Conservation (phyloP, 2,329 filamentous ascomycete genomes). For the Chaetomium strumarium region DNA sequence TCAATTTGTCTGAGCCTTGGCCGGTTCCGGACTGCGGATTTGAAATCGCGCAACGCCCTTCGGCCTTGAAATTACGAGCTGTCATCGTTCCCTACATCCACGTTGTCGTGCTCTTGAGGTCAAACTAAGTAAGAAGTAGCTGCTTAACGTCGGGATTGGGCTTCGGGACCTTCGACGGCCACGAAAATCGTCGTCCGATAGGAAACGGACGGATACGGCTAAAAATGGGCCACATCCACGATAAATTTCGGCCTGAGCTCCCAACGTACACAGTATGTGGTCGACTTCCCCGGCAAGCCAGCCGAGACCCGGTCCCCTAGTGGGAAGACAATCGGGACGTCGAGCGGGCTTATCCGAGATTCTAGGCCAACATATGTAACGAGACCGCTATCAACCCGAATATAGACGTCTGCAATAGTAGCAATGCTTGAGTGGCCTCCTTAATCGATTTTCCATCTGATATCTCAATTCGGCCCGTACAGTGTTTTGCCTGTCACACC, state of each 20-base stretch:
- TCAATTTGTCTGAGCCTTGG: background rate
- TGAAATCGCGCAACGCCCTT: constrained; percentile 9
- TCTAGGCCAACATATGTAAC: background rate
- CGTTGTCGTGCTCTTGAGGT: background rate
- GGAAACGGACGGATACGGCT: constrained; percentile 18
- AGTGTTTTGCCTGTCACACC: constrained; percentile 7
- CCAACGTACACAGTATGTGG: background rate
- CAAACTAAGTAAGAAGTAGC: background rate
- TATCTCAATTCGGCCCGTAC: constrained; percentile 13
- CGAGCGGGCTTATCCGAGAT: background rate
- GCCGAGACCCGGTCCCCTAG: constrained; percentile 10
- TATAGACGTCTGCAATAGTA: no score
- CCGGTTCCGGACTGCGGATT: background rate
- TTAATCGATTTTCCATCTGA: background rate
- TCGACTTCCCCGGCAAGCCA: constrained; percentile 7
- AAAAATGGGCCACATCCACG: constrained; percentile 17
- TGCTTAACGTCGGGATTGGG: constrained; percentile 13
- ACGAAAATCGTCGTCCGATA: constrained; percentile 21
- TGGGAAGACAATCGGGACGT: background rate
- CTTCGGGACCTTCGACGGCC: constrained; percentile 10
- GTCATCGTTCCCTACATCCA: background rate
- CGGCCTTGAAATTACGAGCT: background rate
- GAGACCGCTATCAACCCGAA: background rate
- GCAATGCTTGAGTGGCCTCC: background rate
- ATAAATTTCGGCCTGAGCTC: constrained; percentile 19